These are phyloP conservation scores for Microbotryum lychnidis-dioicae DNA, from an alignment of 1,284 basidiomycete genomes.

Conservation along the genomic window DNA sequence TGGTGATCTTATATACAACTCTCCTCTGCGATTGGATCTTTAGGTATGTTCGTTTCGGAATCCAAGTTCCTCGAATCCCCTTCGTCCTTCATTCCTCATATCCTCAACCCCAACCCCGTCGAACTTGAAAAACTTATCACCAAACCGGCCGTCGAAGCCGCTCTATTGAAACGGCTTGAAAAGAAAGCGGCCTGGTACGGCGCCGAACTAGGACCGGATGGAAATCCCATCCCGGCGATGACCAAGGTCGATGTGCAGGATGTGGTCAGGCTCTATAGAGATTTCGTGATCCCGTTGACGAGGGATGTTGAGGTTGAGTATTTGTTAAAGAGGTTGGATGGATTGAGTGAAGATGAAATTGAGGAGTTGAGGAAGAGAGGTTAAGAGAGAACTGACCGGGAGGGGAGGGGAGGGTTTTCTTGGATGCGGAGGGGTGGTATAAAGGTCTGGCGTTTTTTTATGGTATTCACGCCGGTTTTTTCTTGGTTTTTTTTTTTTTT, in stretches of 20 bases:
- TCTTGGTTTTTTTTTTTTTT: no score
- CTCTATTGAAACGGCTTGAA: slow-evolving; percentile 71
- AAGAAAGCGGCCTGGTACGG: slow-evolving; percentile 93
- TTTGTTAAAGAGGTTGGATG: slow-evolving; percentile 72
- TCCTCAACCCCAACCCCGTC: slow-evolving; percentile 62
- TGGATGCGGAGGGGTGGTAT: background rate
- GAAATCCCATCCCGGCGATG: slow-evolving; percentile 46
- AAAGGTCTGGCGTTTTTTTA: no score
- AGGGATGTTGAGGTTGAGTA: slow-evolving; percentile 98
- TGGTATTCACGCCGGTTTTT: background rate
- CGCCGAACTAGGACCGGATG: slow-evolving; percentile 72
- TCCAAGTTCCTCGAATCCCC: slow-evolving; percentile 85
- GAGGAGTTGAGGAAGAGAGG: slow-evolving; percentile 49
- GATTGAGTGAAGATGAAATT: slow-evolving; percentile 68
- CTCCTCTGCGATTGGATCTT: background rate
- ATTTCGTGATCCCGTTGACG: slow-evolving; percentile 91
- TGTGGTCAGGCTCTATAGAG: slow-evolving; percentile 85
- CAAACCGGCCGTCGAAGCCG: slow-evolving; percentile 88
- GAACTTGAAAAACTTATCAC: slow-evolving; percentile 75
- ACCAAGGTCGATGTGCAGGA: slow-evolving; percentile 84
- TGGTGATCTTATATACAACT: background rate
- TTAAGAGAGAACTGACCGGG: background rate
- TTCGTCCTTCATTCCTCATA: slow-evolving; percentile 81
- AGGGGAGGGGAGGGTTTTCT: background rate
- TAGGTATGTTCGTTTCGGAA: slow-evolving; percentile 98